phyloP scores from a whole-genome alignment of 106 monocot genomes.

The Agapanthus africanus region DNA sequence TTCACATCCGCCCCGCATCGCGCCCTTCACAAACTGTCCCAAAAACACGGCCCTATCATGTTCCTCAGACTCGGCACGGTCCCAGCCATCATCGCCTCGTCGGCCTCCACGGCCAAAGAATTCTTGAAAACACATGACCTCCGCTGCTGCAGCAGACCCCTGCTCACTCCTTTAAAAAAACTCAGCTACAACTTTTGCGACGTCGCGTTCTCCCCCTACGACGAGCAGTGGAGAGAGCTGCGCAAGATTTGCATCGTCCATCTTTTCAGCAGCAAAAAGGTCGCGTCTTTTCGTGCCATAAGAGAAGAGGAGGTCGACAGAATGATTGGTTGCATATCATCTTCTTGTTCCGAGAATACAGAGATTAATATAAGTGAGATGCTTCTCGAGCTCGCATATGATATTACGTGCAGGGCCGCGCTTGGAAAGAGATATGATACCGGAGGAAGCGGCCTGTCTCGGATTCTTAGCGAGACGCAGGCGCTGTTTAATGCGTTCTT shows the following conservation, averaged over 20 bases:
- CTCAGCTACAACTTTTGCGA: neutral
- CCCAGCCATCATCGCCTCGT: constrained; percentile 14
- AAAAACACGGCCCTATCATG: constrained; percentile 13
- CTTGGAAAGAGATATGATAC: neutral
- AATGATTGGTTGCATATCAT: neutral
- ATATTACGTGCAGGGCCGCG: neutral
- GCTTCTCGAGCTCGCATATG: neutral
- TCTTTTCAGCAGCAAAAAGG: constrained; percentile 2
- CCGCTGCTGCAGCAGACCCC: constrained; percentile 1
- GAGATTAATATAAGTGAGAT: neutral
- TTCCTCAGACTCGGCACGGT: constrained; percentile 11
- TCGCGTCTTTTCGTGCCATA: neutral
- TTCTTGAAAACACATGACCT: constrained; percentile 17
- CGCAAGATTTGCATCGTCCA: neutral
- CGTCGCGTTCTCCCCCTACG: constrained; percentile 1
- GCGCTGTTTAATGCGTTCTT: neutral
- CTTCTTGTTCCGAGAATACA: neutral
- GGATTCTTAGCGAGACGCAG: neutral
- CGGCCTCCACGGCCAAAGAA: constrained; percentile 4
- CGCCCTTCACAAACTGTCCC: constrained; percentile 5
- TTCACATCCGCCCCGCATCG: neutral
- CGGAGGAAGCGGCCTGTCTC: neutral
- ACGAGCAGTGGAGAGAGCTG: neutral
- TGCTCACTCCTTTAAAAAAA: neutral
- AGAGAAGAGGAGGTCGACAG: constrained; percentile 1